Evolutionary conservation across 83 land plant genomes (phyloP).

Genomic region (Picea engelmannii): DNA sequence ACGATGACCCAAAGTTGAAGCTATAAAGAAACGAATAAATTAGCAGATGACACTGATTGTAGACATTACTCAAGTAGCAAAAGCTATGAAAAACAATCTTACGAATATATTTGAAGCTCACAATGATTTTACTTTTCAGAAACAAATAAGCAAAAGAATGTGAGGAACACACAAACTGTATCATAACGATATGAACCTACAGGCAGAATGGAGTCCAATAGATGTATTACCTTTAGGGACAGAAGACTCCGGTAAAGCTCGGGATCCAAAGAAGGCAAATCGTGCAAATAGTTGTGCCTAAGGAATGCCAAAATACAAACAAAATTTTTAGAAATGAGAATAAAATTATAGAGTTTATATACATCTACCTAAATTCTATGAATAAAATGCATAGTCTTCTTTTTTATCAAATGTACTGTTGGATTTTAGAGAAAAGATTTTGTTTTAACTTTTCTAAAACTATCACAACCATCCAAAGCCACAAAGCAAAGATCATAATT

Average conservation of each 20-base stretch:
- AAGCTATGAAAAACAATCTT: neutral
- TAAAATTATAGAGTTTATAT: neutral
- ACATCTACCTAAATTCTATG: neutral
- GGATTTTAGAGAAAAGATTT: neutral
- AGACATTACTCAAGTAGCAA: neutral
- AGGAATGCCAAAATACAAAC: neutral
- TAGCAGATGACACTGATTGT: too few species aligned
- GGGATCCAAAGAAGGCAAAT: slow-evolving; percentile 95
- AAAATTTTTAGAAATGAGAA: neutral
- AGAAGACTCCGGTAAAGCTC: slow-evolving; percentile 88
- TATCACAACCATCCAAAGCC: neutral
- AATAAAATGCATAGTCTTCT: neutral
- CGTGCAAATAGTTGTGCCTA: slow-evolving; percentile 90
- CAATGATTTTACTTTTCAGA: neutral
- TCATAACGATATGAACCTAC: neutral
- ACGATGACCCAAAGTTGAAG: too few species aligned
- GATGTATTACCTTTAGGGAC: slow-evolving; percentile 68
- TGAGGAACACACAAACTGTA: neutral
- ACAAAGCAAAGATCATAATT: neutral
- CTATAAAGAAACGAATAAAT: too few species aligned
- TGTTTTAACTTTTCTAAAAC: neutral
- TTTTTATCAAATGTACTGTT: neutral
- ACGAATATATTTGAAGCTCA: neutral
- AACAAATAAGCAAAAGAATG: neutral
- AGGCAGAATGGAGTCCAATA: neutral